phyloP scores from a whole-genome alignment of 2,329 filamentous ascomycete genomes.

The Fusarium proliferatum region DNA sequence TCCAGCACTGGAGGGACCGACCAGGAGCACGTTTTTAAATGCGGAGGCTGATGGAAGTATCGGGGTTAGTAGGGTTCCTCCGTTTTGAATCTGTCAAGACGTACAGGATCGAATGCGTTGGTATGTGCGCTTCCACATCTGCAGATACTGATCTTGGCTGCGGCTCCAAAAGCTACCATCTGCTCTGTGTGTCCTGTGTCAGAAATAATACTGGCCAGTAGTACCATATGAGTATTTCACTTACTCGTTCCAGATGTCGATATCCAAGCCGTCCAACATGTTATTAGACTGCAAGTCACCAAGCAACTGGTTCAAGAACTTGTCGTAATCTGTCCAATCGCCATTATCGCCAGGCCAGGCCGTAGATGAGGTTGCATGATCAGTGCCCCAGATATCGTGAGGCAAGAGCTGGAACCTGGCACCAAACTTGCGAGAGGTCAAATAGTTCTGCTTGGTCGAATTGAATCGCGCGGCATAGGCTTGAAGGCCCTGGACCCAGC shows the following conservation, averaged over 20 bases:
- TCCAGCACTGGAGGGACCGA: neutral
- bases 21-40: neutral
- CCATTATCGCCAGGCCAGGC: slow-evolving; percentile 6
- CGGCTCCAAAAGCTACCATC: neutral
- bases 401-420: neutral
- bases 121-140: slow-evolving; percentile 1
- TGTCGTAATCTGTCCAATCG: neutral
- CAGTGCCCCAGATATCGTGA: slow-evolving; percentile 2
- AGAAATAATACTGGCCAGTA: neutral
- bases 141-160: neutral
- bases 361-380: neutral
- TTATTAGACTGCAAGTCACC: neutral
- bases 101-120: neutral
- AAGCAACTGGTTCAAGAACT: neutral
- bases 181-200: neutral
- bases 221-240: rapidly evolving
- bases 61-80: neutral
- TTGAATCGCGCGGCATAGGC: neutral
- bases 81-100: neutral
- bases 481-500: neutral
- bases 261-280: neutral
- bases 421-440: neutral
- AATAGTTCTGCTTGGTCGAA: neutral
- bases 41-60: neutral
- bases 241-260: slow-evolving; percentile 7